Conservation (phyloP, 495 filamentous ascomycete genomes). For the Lasiosphaeria ovina region DNA sequence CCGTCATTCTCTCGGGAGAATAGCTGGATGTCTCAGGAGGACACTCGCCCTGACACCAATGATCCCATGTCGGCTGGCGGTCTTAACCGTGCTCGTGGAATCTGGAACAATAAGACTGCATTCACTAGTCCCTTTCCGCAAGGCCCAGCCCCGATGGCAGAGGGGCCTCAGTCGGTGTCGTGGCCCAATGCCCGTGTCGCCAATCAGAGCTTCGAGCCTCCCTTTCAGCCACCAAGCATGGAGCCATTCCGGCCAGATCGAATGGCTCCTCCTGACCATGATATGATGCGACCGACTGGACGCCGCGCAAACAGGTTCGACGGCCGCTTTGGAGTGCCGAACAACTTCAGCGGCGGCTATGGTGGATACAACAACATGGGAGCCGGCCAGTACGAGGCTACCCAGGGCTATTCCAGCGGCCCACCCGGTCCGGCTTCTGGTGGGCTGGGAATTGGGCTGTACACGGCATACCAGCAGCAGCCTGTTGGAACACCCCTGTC, state of each 20-base stretch:
- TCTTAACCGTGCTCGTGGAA: slow-evolving; percentile 59
- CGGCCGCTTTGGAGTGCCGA: slow-evolving; percentile 34
- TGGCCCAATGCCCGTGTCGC: slow-evolving; percentile 40
- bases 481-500: slow-evolving; percentile 80
- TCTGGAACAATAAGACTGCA: slow-evolving; percentile 55
- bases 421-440: slow-evolving; percentile 26
- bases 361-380: slow-evolving; percentile 27
- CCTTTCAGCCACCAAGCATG: slow-evolving; percentile 30
- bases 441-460: slow-evolving; percentile 46
- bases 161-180: slow-evolving; percentile 33
- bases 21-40: slow-evolving; percentile 64
- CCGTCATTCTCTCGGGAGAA: slow-evolving; percentile 48
- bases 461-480: slow-evolving; percentile 64
- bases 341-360: slow-evolving; percentile 25
- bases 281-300: slow-evolving; percentile 37
- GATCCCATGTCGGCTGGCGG: slow-evolving; percentile 60
- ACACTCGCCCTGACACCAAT: slow-evolving; percentile 62
- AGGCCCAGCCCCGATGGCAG: slow-evolving; percentile 34
- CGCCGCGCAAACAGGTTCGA: slow-evolving; percentile 46
- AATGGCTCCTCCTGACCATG: slow-evolving; percentile 44
- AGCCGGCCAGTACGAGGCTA: slow-evolving; percentile 36
- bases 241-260: slow-evolving; percentile 45
- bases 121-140: slow-evolving; percentile 32
- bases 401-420: slow-evolving; percentile 27
- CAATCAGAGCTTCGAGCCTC: slow-evolving; percentile 21